Percentiles rank a stretch among this genome's conserved stretches.
Conservation (phyloP, 2,329 filamentous ascomycete genomes). For the Chalara sp. region DNA sequence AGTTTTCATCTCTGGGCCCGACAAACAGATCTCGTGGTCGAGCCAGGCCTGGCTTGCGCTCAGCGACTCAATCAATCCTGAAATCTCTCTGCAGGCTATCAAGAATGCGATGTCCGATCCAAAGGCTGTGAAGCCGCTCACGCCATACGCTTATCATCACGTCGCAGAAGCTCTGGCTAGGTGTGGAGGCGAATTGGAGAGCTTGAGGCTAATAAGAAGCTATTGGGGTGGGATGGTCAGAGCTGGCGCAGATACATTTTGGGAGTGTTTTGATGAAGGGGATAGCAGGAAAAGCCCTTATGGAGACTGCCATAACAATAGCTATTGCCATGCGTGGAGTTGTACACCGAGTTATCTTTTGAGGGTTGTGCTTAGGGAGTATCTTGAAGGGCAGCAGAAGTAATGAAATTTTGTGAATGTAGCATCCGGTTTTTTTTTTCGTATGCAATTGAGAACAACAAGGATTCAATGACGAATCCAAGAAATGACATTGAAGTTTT, state of each 20-base stretch:
- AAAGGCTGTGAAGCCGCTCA: slow-evolving; percentile 24
- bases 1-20: slow-evolving; percentile 24
- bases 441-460: no score
- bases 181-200: slow-evolving; percentile 21
- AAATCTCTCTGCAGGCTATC: slow-evolving; percentile 16
- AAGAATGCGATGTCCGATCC: slow-evolving; percentile 19
- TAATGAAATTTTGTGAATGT: no score
- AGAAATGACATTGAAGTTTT: no score
- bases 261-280: no score
- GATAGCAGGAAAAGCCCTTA: no score
- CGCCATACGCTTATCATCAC: slow-evolving; percentile 27
- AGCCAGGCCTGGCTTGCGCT: slow-evolving; percentile 29
- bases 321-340: no score
- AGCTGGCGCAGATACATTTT: slow-evolving; percentile 25
- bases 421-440: no score
- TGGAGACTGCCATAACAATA: no score
- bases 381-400: no score
- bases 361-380: no score
- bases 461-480: no score
- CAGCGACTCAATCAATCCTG: slow-evolving; percentile 16
- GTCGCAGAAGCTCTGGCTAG: slow-evolving; percentile 24
- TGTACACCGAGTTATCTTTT: no score
- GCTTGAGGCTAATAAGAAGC: slow-evolving; percentile 23
- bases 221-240: slow-evolving; percentile 30
- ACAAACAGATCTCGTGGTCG: slow-evolving; percentile 24